Evolutionary conservation across 2,329 filamentous ascomycete species (phyloP).

Genomic region (Xylaria sp.): DNA sequence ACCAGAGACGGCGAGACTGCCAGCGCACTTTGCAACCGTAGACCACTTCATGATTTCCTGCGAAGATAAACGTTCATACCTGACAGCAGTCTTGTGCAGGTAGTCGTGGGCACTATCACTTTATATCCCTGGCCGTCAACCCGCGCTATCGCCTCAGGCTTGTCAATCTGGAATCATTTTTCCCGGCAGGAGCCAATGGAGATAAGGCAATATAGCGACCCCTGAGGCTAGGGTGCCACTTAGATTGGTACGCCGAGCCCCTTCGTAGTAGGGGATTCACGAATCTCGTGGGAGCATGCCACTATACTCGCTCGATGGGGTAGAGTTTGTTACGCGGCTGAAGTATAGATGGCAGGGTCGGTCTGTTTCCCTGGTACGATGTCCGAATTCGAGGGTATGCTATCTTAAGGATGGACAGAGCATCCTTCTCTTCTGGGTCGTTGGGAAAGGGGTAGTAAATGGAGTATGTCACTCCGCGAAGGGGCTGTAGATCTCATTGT

Average conservation of each 20-base stretch:
- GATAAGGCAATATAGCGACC: slow-evolving; percentile 15
- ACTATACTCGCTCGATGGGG: slow-evolving; percentile 14
- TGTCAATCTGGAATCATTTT: slow-evolving; percentile 27
- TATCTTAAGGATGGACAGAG: background rate
- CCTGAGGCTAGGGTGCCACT: slow-evolving; percentile 11
- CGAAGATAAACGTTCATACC: slow-evolving; percentile 4
- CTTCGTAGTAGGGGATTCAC: slow-evolving; percentile 19
- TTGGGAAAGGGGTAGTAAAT: slow-evolving; percentile 1
- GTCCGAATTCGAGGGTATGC: slow-evolving; percentile 6
- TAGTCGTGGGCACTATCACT: slow-evolving; percentile 6
- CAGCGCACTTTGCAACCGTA: slow-evolving; percentile 29
- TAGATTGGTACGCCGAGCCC: slow-evolving; percentile 14
- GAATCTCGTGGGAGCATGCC: slow-evolving; percentile 8
- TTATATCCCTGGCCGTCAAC: slow-evolving; percentile 20
- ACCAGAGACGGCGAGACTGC: slow-evolving; percentile 38
- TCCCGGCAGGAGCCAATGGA: slow-evolving; percentile 21
- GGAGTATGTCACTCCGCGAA: slow-evolving; percentile 26
- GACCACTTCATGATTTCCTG: slow-evolving; percentile 38
- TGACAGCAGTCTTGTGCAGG: slow-evolving; percentile 1
- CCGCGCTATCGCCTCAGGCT: slow-evolving; percentile 11
- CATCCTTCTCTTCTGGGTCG: background rate
- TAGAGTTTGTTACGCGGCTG: slow-evolving; percentile 18
- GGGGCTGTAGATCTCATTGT: slow-evolving; percentile 6
- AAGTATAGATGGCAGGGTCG: slow-evolving; percentile 21
- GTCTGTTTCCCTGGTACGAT: slow-evolving; percentile 7